Evolutionary conservation across 1,139 yeast genomes (phyloP), one percentile per base, ranked within the genome.

Genomic region (Candida freyschussii): DNA sequence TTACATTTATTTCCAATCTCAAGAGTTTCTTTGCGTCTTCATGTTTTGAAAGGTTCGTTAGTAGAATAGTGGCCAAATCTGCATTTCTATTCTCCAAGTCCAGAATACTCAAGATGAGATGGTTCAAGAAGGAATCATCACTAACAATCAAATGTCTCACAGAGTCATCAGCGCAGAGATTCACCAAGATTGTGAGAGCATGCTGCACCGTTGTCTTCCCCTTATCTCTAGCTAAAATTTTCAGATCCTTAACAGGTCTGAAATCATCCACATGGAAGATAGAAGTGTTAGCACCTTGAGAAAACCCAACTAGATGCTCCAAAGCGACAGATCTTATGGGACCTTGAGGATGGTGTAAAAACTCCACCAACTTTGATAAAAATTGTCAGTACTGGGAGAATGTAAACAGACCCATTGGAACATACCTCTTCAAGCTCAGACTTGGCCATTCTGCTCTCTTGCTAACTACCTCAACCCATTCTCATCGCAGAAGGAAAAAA

Each of bases 251-350:
- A 37, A 89, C 72, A 6, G 96, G 83, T 44, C 75, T 73, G 51
- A 69, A 80, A 50, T 83, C 72, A 52, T 83, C 78, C 49, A 76
- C 72, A 41, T 74, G 70, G 65, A 91, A 91, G 21, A 85, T 67
- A 32, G 67, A 64, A 37, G 76, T 76, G 30, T 78, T 73, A 4
- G 78, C 66, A 11, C 85, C 84, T 35, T 77, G 75, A 7, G 95
- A 83, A 56, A 71, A 85, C 2, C 93, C 95, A 11, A 86, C 89
- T 33, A 89, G 60, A 53, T 86, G 78, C 48, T 84, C 93, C 34
- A 89, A 65, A 0, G 97, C 97, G 36, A 89, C 78, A 47, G 80
- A 87, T 37, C 83, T 77, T 19, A 87, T 86, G 7, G 85, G 83
- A 4, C 85, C 80, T 51, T 84, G 89, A 2, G 83, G 81, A 7